These are phyloP conservation scores for Eucalyptus pumila DNA, from an alignment of 345 rosid species.

Conservation along the genomic window DNA sequence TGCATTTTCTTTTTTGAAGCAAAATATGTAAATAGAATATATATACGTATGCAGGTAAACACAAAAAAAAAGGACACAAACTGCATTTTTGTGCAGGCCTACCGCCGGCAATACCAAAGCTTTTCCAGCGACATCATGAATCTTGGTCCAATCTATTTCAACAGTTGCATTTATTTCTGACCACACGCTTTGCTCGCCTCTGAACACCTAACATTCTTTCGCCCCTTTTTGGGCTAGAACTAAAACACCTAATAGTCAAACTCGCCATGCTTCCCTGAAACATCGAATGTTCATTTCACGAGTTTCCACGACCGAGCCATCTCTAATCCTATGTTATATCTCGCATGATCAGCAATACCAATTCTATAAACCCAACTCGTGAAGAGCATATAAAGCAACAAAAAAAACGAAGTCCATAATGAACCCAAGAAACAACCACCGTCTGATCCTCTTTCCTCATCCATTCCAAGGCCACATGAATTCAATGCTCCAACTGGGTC, in stretches of 20 bases:
- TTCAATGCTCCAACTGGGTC: constrained; percentile 22
- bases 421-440: not conserved
- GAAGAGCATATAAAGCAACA: not conserved
- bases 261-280: not conserved
- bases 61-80: no score
- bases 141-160: no score
- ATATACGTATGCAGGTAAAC: no score
- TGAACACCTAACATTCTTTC: not conserved
- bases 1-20: no score
- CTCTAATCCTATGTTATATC: not conserved
- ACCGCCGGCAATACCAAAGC: no score
- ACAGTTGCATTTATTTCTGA: no score
- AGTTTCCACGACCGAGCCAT: not conserved
- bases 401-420: not conserved
- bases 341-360: not conserved
- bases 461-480: constrained; percentile 21
- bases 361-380: not conserved
- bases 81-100: no score
- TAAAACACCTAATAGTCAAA: not conserved
- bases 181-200: no score
- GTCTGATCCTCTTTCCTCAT: constrained; percentile 8
- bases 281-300: not conserved
- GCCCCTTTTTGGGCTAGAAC: not conserved
- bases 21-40: no score
- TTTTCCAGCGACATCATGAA: no score